Conservation (phyloP, 768 basidiomycete genomes). For the Tremella yokohamensis region DNA sequence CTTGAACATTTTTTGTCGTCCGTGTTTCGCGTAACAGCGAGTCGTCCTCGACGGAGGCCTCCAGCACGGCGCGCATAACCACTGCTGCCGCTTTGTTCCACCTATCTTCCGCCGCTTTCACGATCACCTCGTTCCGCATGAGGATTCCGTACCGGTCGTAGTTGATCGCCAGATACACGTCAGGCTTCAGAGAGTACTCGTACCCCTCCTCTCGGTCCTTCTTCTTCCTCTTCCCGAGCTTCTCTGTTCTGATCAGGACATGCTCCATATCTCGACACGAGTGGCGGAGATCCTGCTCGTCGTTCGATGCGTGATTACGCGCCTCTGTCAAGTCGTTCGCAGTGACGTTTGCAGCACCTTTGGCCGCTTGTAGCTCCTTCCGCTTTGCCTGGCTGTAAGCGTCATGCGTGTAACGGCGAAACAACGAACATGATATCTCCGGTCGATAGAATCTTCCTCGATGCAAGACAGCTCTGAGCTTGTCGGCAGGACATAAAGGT, state of each 20-base stretch:
- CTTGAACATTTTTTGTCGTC: conserved; percentile 18
- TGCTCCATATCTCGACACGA: conserved; percentile 18
- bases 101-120: conserved; percentile 69
- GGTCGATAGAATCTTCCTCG: conserved; percentile 23
- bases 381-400: conserved; percentile 6
- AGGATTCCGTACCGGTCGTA: conserved; percentile 81
- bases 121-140: conserved; percentile 79
- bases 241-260: conserved; percentile 19
- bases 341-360: conserved; percentile 15
- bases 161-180: conserved; percentile 79
- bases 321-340: conserved; percentile 12
- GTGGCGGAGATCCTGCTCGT: conserved; percentile 24
- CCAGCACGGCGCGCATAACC: conserved; percentile 69
- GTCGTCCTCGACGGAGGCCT: conserved; percentile 55
- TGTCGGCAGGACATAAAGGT: conserved; percentile 23
- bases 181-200: conserved; percentile 56
- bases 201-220: conserved; percentile 46
- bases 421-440: conserved; percentile 17
- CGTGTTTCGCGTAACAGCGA: conserved; percentile 26
- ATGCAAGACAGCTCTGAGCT: conserved; percentile 25
- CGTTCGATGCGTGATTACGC: conserved; percentile 1
- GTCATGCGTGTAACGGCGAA: too few relatives aligned
- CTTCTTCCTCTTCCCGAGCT: conserved; percentile 25
- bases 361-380: conserved; percentile 7
- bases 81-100: conserved; percentile 72